A percentile compares a stretch with the other conserved stretches of the same genome.
These are phyloP conservation scores for Penicillium robsamsonii DNA, from an alignment of 495 filamentous ascomycete species.

Conservation along the genomic window DNA sequence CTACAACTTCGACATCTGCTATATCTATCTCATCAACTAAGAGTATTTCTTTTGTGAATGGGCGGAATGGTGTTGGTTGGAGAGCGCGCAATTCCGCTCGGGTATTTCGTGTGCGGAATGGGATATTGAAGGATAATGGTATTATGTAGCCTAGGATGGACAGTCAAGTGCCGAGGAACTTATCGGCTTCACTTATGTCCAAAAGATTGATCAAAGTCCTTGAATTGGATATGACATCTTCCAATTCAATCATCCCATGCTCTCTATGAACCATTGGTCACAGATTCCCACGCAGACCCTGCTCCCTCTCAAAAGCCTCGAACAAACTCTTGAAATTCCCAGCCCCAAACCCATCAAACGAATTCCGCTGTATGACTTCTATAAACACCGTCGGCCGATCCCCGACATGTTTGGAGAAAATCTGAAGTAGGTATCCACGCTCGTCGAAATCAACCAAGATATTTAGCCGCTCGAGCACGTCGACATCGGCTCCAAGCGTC, in stretches of 20 bases:
- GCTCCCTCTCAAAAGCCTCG: slow-evolving; percentile 84
- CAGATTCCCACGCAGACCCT: slow-evolving; percentile 42
- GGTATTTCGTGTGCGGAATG: slow-evolving; percentile 9
- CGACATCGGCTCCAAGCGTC: slow-evolving; percentile 63
- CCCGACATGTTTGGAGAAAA: slow-evolving; percentile 80
- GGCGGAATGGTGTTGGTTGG: not conserved
- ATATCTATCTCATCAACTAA: not conserved
- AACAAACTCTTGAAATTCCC: slow-evolving; percentile 86
- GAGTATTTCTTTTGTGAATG: not conserved
- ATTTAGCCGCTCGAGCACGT: slow-evolving; percentile 61
- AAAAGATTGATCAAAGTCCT: not conserved
- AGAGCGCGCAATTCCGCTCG: slow-evolving; percentile 10
- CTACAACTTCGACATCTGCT: not conserved
- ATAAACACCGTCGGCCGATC: slow-evolving; percentile 84
- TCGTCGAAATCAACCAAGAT: slow-evolving; percentile 86
- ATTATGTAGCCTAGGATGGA: not conserved
- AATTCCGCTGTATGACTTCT: slow-evolving; percentile 77
- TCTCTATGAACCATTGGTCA: slow-evolving; percentile 3
- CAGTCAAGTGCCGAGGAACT: not conserved
- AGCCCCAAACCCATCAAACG: slow-evolving; percentile 80
- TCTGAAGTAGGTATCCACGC: slow-evolving; percentile 72
- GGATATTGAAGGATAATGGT: not conserved
- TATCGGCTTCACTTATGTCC: not conserved
- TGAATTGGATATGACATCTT: not conserved
- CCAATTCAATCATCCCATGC: not conserved